Conservation (phyloP, 257 asterid genomes). For the Verbascum thapsus region DNA sequence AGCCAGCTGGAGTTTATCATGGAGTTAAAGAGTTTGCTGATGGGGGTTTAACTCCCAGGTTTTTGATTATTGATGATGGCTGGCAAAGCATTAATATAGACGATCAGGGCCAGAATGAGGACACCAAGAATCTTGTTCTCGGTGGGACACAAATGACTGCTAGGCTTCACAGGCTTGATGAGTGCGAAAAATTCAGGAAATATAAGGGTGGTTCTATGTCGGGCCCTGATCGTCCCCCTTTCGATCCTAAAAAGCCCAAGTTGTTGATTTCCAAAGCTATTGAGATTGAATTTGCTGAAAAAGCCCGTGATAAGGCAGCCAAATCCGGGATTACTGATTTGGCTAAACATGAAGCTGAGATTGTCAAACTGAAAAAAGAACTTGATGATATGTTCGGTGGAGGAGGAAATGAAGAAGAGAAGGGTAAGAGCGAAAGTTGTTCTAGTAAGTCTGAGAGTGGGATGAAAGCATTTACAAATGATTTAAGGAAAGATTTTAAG, state of each 20-base stretch:
- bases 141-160: conserved; percentile 80
- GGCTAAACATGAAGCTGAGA: conserved; percentile 36
- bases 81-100: conserved; percentile 74
- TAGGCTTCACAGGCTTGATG: conserved; percentile 64
- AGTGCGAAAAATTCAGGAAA: conserved; percentile 60
- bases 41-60: conserved; percentile 61
- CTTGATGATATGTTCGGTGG: conserved; percentile 51
- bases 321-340: conserved; percentile 44
- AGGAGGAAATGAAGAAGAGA: conserved; percentile 22
- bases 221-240: conserved; percentile 42
- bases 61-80: conserved; percentile 72
- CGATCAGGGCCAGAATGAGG: conserved; percentile 46
- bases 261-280: conserved; percentile 64
- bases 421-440: conserved; percentile 31
- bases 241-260: conserved; percentile 67
- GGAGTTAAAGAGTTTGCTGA: conserved; percentile 55
- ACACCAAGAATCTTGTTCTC: conserved; percentile 56
- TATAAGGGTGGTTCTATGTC: conserved; percentile 50
- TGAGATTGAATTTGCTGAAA: conserved; percentile 70
- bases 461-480: conserved; percentile 57
- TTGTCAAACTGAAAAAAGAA: conserved; percentile 39
- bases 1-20: conserved; percentile 59
- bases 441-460: conserved; percentile 40
- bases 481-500: conserved; percentile 51
- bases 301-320: conserved; percentile 55